A percentile compares a stretch with the other conserved stretches of the same genome.
Evolutionary conservation across 768 basidiomycete genomes (phyloP).

Genomic region (Trametes gibbosa): DNA sequence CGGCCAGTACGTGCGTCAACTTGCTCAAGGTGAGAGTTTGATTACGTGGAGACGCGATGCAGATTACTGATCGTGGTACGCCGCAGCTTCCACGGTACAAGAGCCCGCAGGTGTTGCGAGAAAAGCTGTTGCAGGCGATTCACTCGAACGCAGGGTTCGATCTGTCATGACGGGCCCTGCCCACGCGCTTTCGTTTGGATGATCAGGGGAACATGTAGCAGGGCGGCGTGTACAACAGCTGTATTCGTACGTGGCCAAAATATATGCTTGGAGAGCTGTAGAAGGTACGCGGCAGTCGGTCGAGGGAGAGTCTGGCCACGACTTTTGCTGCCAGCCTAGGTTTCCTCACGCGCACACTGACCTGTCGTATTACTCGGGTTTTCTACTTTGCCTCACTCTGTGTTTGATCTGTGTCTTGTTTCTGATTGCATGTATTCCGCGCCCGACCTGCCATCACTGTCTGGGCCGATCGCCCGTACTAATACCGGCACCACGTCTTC

Average conservation of each 20-base stretch:
- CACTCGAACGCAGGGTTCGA: constrained; percentile 90
- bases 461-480: no score
- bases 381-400: no score
- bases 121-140: constrained; percentile 85
- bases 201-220: not conserved
- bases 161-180: constrained; percentile 60
- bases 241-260: not conserved
- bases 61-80: not conserved
- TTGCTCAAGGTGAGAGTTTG: constrained; percentile 66
- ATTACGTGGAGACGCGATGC: not conserved
- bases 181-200: not conserved
- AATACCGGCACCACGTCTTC: no score
- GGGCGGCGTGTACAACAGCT: not conserved
- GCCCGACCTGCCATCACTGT: no score
- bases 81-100: constrained; percentile 67
- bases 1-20: constrained; percentile 88
- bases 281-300: no score
- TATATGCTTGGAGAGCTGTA: not conserved
- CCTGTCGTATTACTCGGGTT: no score
- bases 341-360: no score
- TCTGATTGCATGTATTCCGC: no score
- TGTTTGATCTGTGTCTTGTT: no score
- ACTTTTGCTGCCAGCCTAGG: no score
- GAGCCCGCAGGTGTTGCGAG: constrained; percentile 58
- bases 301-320: no score